Base-by-base conservation (phyloP, 1,284 basidiomycete species). In the Ceratobasidium papillatum region DNA sequence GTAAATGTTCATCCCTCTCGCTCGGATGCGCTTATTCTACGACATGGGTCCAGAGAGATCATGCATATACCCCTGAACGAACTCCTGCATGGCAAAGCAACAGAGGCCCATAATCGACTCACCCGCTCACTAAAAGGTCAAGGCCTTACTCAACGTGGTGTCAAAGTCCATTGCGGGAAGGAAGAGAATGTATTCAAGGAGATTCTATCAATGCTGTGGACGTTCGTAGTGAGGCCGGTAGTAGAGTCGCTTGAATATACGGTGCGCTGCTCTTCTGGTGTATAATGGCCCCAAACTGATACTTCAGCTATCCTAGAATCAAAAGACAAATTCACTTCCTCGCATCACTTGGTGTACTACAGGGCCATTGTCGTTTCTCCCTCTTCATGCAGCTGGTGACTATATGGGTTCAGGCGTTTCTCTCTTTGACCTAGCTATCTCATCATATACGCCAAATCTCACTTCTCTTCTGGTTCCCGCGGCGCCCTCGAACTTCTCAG, bases 291-390 rank as follows among this genome's bases (percentile, higher is more conserved):
- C 49, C 9, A 11, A 32, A 17, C 3, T 61, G 9, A 54, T 36
- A 25, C 12, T 36, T 63, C n/a, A 66, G 12, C 25, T 34, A 14
- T 56, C 34, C 25, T 3, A 43, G 12, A 4, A 11, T 4, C 32
- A 17, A 14, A 25, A 52, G 12, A 14, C 12, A 12, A 27, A 41
- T 3, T 22, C 38, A 11, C 62, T 78, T 74, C 73, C 79, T 75
- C 66, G 61, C 38, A 74, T 83, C 12, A 80, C 79, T 65, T 82
- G 82, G 82, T 83, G 81, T 76, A 75, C 78, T 0, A 82, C 82
- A 54, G 82, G 82, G 5, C 77, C 78, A 12, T 74, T 82, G 3
- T 76, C 80, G 0, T 81, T 81, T 65, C 77, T 83, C 8, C 81
- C 81, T 3, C 63, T 83, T 27, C 82, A 83, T 76, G 82, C 81